These are phyloP conservation scores for Allium sativum DNA, from an alignment of 106 monocot species.

Conservation along the genomic window DNA sequence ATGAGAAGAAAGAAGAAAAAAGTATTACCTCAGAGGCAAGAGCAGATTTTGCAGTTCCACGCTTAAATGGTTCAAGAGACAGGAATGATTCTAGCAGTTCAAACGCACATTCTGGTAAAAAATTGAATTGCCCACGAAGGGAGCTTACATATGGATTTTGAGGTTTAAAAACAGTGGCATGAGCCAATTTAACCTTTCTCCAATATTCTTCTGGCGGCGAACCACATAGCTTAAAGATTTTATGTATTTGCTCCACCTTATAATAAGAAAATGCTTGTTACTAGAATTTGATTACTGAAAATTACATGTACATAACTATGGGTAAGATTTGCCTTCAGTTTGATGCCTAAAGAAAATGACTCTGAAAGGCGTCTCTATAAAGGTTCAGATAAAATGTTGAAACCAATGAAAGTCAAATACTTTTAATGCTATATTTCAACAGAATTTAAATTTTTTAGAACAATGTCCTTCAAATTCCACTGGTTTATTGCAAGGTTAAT, in stretches of 20 bases:
- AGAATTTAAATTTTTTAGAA: not conserved
- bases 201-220: constrained; percentile 80
- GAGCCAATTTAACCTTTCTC: constrained; percentile 45
- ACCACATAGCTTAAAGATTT: constrained; percentile 91
- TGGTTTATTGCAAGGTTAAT: no score
- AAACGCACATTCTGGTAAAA: constrained; percentile 30
- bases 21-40: constrained; percentile 59
- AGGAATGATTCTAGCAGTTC: constrained; percentile 52
- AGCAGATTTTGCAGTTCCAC: constrained; percentile 65
- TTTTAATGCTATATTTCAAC: no score
- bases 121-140: constrained; percentile 31
- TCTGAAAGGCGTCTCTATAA: no score
- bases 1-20: not conserved
- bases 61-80: constrained; percentile 57
- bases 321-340: no score
- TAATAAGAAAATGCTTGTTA: not conserved
- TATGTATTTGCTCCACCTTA: constrained; percentile 90
- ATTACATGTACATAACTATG: no score
- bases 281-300: no score
- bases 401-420: no score
- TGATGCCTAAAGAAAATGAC: not conserved
- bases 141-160: constrained; percentile 42
- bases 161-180: constrained; percentile 62
- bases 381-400: no score
- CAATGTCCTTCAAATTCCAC: no score